A percentile compares a stretch with the other conserved stretches of the same genome.
These are phyloP conservation scores for Leishmania tropica DNA, from an alignment of 208 protist species.

Conservation along the genomic window DNA sequence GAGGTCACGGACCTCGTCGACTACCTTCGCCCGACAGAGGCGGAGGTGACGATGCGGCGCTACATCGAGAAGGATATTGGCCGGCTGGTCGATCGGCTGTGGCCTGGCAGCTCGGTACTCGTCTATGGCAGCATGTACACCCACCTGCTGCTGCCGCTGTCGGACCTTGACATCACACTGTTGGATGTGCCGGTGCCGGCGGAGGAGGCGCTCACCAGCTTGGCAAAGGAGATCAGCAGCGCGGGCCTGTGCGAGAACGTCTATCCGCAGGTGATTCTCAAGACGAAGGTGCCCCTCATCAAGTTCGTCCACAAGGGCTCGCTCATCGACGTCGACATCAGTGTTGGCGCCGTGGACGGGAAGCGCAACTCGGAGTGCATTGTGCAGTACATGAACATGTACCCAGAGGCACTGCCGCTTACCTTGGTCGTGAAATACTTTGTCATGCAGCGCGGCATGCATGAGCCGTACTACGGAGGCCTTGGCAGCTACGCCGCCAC, in stretches of 20 bases:
- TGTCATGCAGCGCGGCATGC: constrained; percentile 88
- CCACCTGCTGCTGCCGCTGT: constrained; percentile 83
- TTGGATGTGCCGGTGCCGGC: constrained; percentile 51
- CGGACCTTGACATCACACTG: constrained; percentile 87
- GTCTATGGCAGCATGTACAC: constrained; percentile 91
- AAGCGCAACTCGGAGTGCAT: constrained; percentile 79
- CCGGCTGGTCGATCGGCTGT: constrained; percentile 62
- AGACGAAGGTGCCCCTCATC: constrained; percentile 93
- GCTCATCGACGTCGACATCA: constrained; percentile 89
- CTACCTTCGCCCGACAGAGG: constrained; percentile 74
- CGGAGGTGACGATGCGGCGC: constrained; percentile 82
- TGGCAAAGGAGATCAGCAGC: constrained; percentile 69
- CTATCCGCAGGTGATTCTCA: constrained; percentile 89
- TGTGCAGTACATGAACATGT: constrained; percentile 53
- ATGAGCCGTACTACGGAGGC: constrained; percentile 94
- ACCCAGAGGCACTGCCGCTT: constrained; percentile 81
- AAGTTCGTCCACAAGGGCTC: constrained; percentile 88
- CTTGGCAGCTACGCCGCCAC: constrained; percentile 91
- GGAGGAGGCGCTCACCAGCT: constrained; percentile 64
- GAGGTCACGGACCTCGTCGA: constrained; percentile 85
- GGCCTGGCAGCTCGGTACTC: constrained; percentile 71
- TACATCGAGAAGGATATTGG: constrained; percentile 66
- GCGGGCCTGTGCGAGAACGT: constrained; percentile 61
- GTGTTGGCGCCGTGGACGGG: constrained; percentile 86
- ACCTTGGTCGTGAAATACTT: constrained; percentile 93